Conservation (phyloP, 306 rosid genomes). For the Cicer arietinum region DNA sequence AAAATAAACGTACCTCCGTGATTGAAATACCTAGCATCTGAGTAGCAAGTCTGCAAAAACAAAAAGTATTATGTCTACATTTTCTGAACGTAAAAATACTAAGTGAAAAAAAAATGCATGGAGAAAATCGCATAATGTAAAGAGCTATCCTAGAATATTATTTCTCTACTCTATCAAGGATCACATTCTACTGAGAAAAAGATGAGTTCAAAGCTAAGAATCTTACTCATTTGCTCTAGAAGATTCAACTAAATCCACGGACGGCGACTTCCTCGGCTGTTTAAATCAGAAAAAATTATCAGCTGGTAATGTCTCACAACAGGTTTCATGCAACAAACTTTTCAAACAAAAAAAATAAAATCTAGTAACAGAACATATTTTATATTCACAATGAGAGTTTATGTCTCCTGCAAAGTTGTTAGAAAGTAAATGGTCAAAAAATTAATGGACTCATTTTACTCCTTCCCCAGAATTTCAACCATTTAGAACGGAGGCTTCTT, state of each 20-base stretch:
- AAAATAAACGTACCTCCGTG: constrained; percentile 68
- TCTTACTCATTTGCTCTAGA: constrained; percentile 99
- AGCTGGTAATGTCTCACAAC: constrained; percentile 31
- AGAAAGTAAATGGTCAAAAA: constrained; percentile 19
- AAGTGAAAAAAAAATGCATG: background rate
- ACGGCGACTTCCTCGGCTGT: constrained; percentile 90
- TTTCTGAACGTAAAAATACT: background rate
- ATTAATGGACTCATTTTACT: constrained; percentile 71
- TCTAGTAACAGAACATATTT: constrained; percentile 58
- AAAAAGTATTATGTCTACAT: constrained; percentile 12
- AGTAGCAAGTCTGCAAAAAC: constrained; percentile 75
- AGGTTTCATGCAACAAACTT: background rate
- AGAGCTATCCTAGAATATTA: background rate
- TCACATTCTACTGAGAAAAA: constrained; percentile 12
- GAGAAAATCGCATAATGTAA: constrained; percentile 19
- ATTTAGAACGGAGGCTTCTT: constrained; percentile 63
- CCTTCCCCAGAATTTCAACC: constrained; percentile 96
- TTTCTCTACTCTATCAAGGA: constrained; percentile 20
- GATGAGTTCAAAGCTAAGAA: constrained; percentile 26
- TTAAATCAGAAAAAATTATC: constrained; percentile 45
- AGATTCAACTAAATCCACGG: constrained; percentile 93
- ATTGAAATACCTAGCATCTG: constrained; percentile 95
- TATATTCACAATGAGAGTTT: constrained; percentile 6
- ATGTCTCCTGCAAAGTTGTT: constrained; percentile 4
- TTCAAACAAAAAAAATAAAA: constrained; percentile 7